phyloP scores from a whole-genome alignment of 2,329 filamentous ascomycete species.

The Blastomyces silverae region DNA sequence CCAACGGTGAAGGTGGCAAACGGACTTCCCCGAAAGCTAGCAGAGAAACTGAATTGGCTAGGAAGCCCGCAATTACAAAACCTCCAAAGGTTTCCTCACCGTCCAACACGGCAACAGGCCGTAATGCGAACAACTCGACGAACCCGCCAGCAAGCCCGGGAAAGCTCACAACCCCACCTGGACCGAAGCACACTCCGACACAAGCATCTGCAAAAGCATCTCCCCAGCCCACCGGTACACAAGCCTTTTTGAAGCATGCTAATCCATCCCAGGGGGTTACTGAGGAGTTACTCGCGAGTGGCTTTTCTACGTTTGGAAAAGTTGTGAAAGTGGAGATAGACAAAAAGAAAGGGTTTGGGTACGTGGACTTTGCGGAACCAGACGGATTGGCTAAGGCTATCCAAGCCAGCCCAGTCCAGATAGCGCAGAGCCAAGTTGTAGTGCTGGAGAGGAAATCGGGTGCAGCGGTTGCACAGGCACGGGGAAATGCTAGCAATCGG shows the following conservation, averaged over 20 bases:
- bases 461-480: constrained; percentile 13
- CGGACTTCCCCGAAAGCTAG: constrained; percentile 15
- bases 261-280: constrained; percentile 90
- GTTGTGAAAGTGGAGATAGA: constrained; percentile 84
- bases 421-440: constrained; percentile 80
- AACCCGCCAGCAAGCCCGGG: constrained; percentile 5
- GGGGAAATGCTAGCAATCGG: constrained; percentile 14
- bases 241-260: constrained; percentile 70
- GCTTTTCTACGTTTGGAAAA: constrained; percentile 65
- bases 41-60: constrained; percentile 14
- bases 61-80: constrained; percentile 17
- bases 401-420: constrained; percentile 68
- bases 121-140: constrained; percentile 15
- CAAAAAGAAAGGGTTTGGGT: constrained; percentile 89
- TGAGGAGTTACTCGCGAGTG: constrained; percentile 67
- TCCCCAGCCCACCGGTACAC: constrained; percentile 29
- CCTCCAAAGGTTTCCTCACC: constrained; percentile 15
- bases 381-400: constrained; percentile 70
- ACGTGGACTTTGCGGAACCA: constrained; percentile 76
- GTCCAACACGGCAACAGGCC: constrained; percentile 17
- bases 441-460: constrained; percentile 58
- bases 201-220: constrained; percentile 16
- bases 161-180: neutral
- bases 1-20: constrained; percentile 5
- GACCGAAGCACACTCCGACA: constrained; percentile 4